Base-by-base conservation (phyloP, 495 filamentous ascomycete species). In the Aspergillus wentii region DNA sequence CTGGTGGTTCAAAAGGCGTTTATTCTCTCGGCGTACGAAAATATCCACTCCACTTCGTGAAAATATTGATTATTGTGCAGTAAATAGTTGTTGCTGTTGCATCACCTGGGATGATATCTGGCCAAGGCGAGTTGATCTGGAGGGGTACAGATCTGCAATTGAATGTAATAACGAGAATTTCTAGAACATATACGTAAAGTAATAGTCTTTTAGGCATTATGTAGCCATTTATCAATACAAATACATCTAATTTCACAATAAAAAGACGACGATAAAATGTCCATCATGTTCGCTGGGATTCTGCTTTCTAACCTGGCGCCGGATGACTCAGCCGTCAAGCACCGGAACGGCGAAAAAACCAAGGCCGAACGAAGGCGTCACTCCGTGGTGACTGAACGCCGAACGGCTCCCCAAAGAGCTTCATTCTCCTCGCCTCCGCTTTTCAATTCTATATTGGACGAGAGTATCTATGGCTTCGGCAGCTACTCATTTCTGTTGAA, bases 401-500 rank as follows among this genome's bases (percentile, higher is more conserved):
- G n/a, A 40, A 50, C 49, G 46, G 46, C 41, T 57, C 38, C 41
- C 10, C 44, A 30, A 46, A 48, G 41, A 55, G 44, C 44, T 45
- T 42, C 36, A 40, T 30, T 14, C 35, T 21, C 13, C 23, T 16
- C 38, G 15, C 17, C 43, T 8, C 38, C 27, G 6, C 17, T 13
- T 18, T 28, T 30, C 31, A 23, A 5, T 14, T 25, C 29, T 9
- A 19, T 33, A 16, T n/a, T 30, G n/a, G 6, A 35, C 30, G 39
- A 46, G 43, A 23, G 34, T 30, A 19, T 56, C 35, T 43, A 65
- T 63, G 60, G 52, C 48, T 56, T 51, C 49, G 46, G 41, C 10
- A 39, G 44, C 42, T 39, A 49, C 34, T 41, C 35, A 50, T 54
- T 44, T 15, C 40, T 32, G 31, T 28, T 43, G 28, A 51, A 46